Base-by-base conservation (phyloP, 2,329 filamentous ascomycete genomes). In the Fusarium sp. region DNA sequence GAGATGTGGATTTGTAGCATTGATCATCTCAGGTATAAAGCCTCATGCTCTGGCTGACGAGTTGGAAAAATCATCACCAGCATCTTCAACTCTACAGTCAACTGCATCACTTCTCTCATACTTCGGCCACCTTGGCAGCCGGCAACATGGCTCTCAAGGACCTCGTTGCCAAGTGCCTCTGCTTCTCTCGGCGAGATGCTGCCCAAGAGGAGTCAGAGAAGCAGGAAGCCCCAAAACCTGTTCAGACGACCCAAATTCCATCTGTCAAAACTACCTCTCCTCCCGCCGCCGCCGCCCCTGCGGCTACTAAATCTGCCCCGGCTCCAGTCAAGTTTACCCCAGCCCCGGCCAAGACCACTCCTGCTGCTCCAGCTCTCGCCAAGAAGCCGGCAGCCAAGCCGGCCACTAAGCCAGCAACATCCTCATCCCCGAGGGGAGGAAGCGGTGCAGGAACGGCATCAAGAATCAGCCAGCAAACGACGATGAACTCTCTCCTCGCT, bases 91-190 rank as follows among this genome's bases (percentile, higher is more conserved):
- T 52, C 16, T 52, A 29, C 16, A 50, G 1, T 22, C 54, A 36
- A 57, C 33, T 36, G 2, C 25, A 27, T 18, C 16, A 13, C 14
- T 7, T 18, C 8, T 27, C 29, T 29, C 2, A 22, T 10, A 13
- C 29, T 47, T 18, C 5, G n/a, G 58, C 6, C 20, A 45, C 9
- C 27, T 16, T 16, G 58, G 42, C 14, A 50, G 2, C 20, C 14
- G 29, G 1, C 11, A 38, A 38, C 18, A 74, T 74, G 71, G 35
- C 50, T 22, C 60, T 56, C 7, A 74, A 68, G 64, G 35, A 62
- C 10, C 20, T 65, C 40, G 20, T 74, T 5, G 31, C 38, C 22
- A 74, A 74, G 27, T 63, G 38, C 25, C 35, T 69, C 11, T 33
- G 25, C 8, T 60, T 68, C 4, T 38, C 45, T 38, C 52, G 38